Evolutionary conservation across 805 yeast species (phyloP), one percentile per base, ranked within the genome.

Genomic region (Saturnispora dispora): DNA sequence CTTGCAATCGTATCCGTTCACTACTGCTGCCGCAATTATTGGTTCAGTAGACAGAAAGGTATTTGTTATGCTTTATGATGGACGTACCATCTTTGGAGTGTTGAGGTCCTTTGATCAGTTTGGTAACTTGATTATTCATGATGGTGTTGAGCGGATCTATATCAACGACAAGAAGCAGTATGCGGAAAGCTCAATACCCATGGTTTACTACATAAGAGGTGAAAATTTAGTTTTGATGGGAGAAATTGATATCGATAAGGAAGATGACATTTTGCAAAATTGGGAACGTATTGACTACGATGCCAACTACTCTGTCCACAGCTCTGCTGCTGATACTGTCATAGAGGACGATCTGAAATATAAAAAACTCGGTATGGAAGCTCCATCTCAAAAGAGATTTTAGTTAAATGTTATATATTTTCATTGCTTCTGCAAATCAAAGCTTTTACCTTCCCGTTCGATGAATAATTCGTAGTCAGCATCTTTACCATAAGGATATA

Each of bases 201-300:
- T 96, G 9, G 86, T 88, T 47, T 83, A 82, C 63, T 78, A 93
- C 71, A 83, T 93, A 40, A 84, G 99, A 69, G 99, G 99, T 55
- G 99, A 93, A 67, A 91, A 91, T 61, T 93, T 93, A 8, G 93
- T 90, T 9, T 79, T 90, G 81, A 66, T 93, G 64, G 99, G 98
- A 20, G 97, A 91, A 65, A 78, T 91, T 55, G 96, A 90, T 66
- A 85, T 88, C 55, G 96, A 88, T 62, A 77, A 72, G 55, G 96
- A 89, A 67, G 95, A 86, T 62, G 78, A 71, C 55, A 85, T 85
- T 48, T 67, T 86, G 58, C 73, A 73, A 40, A 67, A 70, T 13
- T 73, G 81, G 66, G 71, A 75, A 55, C 79, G 77, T 63, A 73
- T 87, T 22, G 79, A 64, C 36, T 89, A 79, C 63, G 72, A 71